Percentiles rank a stretch among this genome's conserved stretches.
phyloP scores from a whole-genome alignment of 2,329 filamentous ascomycete genomes.

The Neonectria hederae region DNA sequence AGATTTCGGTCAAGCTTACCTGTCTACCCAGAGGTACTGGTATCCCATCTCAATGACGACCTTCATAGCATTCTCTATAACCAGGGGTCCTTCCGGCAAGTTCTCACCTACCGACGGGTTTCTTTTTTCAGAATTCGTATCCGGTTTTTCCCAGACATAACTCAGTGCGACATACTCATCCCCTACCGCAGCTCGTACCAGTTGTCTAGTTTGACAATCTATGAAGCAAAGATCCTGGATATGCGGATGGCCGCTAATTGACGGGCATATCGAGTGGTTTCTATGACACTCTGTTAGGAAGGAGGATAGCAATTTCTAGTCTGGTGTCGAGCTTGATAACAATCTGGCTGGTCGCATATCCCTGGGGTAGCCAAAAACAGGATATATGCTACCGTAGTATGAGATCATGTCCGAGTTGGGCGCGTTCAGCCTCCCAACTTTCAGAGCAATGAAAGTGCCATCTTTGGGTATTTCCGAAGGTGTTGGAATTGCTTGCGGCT shows the following conservation, averaged over 20 bases:
- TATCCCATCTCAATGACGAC: slow-evolving; percentile 4
- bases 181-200: neutral
- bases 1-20: neutral
- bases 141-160: slow-evolving; percentile 12
- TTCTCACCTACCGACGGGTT: neutral
- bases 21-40: slow-evolving; percentile 16
- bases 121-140: neutral
- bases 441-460: slow-evolving; percentile 9
- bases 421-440: neutral
- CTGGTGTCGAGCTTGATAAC: neutral
- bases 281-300: slow-evolving; percentile 2
- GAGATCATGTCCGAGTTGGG: neutral
- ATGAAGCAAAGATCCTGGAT: neutral
- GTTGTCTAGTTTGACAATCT: slow-evolving; percentile 1
- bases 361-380: neutral
- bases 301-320: neutral
- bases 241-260: neutral
- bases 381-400: slow-evolving; percentile 10
- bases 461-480: neutral
- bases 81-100: neutral
- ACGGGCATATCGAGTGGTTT: neutral
- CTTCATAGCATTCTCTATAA: slow-evolving; percentile 8
- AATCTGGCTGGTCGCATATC: neutral
- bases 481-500: neutral
- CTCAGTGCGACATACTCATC: slow-evolving; percentile 16